These are phyloP conservation scores for Fusarium brachygibbosum DNA, from an alignment of 2,329 filamentous ascomycete genomes.

Conservation along the genomic window DNA sequence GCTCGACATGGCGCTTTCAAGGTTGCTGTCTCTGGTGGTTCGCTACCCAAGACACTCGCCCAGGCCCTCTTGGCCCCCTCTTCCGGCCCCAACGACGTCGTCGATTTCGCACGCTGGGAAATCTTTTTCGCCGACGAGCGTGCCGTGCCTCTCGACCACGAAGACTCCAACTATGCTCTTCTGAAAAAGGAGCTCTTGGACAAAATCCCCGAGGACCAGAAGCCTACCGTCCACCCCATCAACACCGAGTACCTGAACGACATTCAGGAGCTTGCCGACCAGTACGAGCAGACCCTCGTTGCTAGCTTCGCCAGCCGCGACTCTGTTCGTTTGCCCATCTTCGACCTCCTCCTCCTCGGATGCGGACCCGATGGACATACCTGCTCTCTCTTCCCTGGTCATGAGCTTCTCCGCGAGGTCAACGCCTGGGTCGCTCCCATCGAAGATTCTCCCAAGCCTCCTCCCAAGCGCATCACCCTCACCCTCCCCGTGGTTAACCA, in stretches of 20 bases:
- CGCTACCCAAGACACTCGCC: slow-evolving; percentile 88
- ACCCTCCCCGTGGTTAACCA: slow-evolving; percentile 92
- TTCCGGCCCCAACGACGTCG: slow-evolving; percentile 67
- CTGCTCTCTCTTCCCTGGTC: slow-evolving; percentile 94
- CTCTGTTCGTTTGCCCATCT: slow-evolving; percentile 93
- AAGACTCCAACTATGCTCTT: slow-evolving; percentile 93
- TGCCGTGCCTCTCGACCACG: slow-evolving; percentile 89
- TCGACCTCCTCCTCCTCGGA: slow-evolving; percentile 92
- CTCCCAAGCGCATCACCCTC: slow-evolving; percentile 89
- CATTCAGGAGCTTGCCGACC: slow-evolving; percentile 90
- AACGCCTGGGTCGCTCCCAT: slow-evolving; percentile 94
- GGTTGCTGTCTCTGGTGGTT: slow-evolving; percentile 92
- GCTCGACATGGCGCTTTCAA: slow-evolving; percentile 88
- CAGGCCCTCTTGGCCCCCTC: slow-evolving; percentile 78
- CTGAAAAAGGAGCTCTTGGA: slow-evolving; percentile 89
- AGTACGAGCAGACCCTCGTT: slow-evolving; percentile 92
- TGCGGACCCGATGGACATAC: slow-evolving; percentile 98
- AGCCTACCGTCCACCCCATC: slow-evolving; percentile 84
- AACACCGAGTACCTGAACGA: slow-evolving; percentile 76
- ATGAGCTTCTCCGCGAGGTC: slow-evolving; percentile 86
- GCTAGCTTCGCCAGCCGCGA: slow-evolving; percentile 89
- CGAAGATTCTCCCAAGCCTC: slow-evolving; percentile 94
- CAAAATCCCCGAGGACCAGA: slow-evolving; percentile 79
- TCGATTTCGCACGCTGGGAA: slow-evolving; percentile 91
- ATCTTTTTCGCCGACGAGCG: slow-evolving; percentile 99